Evolutionary conservation across 2,329 filamentous ascomycete genomes (phyloP).

Genomic region (Hymenoscyphus fraxineus): DNA sequence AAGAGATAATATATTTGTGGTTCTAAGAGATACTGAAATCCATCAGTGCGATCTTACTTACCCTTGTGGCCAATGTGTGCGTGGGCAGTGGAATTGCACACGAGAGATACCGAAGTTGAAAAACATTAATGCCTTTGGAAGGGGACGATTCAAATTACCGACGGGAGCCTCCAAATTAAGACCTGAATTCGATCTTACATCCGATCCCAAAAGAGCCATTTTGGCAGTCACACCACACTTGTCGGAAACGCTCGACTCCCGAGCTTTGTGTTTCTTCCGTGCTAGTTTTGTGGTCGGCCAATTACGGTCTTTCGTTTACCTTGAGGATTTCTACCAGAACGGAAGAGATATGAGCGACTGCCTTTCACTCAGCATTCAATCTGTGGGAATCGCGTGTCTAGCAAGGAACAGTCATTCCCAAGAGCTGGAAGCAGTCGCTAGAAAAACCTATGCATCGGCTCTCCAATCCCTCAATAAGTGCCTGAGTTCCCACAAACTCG

Average conservation of each 20-base stretch:
- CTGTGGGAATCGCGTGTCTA: conserved; percentile 49
- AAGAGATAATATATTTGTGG: neutral
- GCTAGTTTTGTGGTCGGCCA: conserved; percentile 9
- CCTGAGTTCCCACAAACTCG: conserved; percentile 43
- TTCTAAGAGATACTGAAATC: neutral
- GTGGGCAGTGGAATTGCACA: neutral
- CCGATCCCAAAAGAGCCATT: neutral
- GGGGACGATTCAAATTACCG: neutral
- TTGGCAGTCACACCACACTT: neutral
- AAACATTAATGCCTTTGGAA: neutral
- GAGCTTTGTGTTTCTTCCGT: conserved; percentile 9
- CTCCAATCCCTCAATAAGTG: conserved; percentile 46
- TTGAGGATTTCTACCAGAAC: conserved; percentile 3
- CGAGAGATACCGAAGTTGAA: neutral
- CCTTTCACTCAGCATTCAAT: conserved; percentile 23
- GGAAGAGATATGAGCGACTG: neutral
- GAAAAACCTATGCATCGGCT: conserved; percentile 47
- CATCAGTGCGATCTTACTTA: neutral
- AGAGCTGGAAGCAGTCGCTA: conserved; percentile 43
- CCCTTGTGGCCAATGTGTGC: neutral
- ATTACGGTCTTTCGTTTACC: conserved; percentile 9
- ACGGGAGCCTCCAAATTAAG: neutral
- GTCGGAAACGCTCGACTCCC: neutral
- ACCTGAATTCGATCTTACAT: neutral
- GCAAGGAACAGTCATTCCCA: conserved; percentile 36